Evolutionary conservation across 352 stramenopile genomes (phyloP).

Genomic region (Globisporangium yorkense): DNA sequence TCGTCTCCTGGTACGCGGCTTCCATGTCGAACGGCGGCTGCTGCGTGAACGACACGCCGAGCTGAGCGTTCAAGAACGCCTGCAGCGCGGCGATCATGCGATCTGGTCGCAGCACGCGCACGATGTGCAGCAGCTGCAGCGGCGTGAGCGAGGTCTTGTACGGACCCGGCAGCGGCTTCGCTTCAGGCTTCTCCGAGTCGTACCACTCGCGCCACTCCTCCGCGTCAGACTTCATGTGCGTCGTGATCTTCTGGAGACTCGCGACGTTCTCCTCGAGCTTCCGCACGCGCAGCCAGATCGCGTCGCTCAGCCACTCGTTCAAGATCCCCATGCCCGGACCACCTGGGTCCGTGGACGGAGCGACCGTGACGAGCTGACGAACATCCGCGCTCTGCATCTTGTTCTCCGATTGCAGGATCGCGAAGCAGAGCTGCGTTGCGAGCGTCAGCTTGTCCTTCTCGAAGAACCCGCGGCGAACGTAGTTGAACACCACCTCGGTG

Average conservation of each 20-base stretch:
- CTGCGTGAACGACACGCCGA: conserved; percentile 60
- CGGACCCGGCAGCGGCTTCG: conserved; percentile 85
- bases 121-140: conserved; percentile 65
- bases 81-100: conserved; percentile 69
- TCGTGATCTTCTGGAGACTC: conserved; percentile 89
- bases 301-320: conserved; percentile 89
- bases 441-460: conserved; percentile 93
- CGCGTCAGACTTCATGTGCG: conserved; percentile 92
- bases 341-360: conserved; percentile 26
- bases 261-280: conserved; percentile 84
- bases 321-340: conserved; percentile 84
- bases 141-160: conserved; percentile 41
- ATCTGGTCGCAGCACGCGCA: conserved; percentile 81
- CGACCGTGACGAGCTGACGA: conserved; percentile 72
- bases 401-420: conserved; percentile 80
- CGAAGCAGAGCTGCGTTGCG: conserved; percentile 89
- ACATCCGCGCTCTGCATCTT: conserved; percentile 51
- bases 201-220: conserved; percentile 96
- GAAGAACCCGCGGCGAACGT: conserved; percentile 91
- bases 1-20: conserved; percentile 83
- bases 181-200: conserved; percentile 89
- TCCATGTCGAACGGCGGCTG: conserved; percentile 88
- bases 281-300: conserved; percentile 88
- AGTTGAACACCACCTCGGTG: conserved; percentile 91
- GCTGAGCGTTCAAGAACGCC: conserved; percentile 49